Conservation (phyloP, 225 moss, liverwort and hornwort species). For the Lunularia cruciata region DNA sequence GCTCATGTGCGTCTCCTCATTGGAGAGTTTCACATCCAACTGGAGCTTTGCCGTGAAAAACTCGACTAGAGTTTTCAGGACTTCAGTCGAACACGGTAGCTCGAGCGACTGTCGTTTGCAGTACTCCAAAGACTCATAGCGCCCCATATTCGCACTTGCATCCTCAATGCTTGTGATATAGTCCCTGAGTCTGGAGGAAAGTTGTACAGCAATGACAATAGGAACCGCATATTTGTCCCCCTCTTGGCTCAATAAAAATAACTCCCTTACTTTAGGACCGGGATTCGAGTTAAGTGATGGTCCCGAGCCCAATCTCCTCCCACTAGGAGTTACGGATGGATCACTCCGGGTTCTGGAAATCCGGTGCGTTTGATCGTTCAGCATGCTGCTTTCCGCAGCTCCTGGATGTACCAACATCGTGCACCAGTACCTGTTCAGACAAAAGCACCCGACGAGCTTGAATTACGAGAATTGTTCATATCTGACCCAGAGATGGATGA, state of each 20-base stretch:
- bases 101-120: slow-evolving; percentile 27
- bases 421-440: too few species aligned
- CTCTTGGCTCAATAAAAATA: slow-evolving; percentile 34
- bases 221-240: slow-evolving; percentile 34
- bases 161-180: slow-evolving; percentile 30
- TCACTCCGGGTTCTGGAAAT: slow-evolving; percentile 10
- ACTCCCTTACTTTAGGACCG: slow-evolving; percentile 31
- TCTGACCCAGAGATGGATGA: too few species aligned
- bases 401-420: slow-evolving; percentile 3
- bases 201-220: slow-evolving; percentile 39
- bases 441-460: too few species aligned
- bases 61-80: slow-evolving; percentile 30
- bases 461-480: too few species aligned
- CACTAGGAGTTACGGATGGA: not conserved
- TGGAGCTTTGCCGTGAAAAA: slow-evolving; percentile 43
- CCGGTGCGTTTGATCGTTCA: not conserved
- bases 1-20: slow-evolving; percentile 31
- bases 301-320: not conserved
- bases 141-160: slow-evolving; percentile 19
- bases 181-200: slow-evolving; percentile 30
- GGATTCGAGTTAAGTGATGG: not conserved
- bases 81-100: slow-evolving; percentile 39
- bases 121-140: slow-evolving; percentile 10
- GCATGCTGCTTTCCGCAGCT: slow-evolving; percentile 9
- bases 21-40: slow-evolving; percentile 33